Evolutionary conservation across 2,329 filamentous ascomycete genomes (phyloP), one percentile per base, ranked within the genome.

Genomic region (Pseudocercospora macadamiae): DNA sequence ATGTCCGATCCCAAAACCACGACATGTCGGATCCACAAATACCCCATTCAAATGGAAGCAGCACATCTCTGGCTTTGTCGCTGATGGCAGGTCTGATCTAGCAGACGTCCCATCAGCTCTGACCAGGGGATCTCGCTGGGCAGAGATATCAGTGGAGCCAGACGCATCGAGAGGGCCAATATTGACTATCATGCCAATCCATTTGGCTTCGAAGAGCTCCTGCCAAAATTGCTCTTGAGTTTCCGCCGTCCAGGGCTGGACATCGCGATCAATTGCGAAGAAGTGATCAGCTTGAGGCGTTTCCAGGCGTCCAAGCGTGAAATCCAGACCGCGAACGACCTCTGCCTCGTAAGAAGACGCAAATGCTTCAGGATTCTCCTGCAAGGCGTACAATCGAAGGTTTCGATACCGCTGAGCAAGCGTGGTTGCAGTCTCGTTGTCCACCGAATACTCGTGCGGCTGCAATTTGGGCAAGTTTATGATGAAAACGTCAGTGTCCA

Each of bases 301-400:
- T 25, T 45, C 57, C 26, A 73, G 57, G 2, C 71, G 60, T 26
- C 68, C 59, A 45, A 66, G 54, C 8, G 59, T 69, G n/a, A 63
- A 57, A 16, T 60, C 51, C 7, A 66, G 44, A 25, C 52, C 59
- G 34, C 62, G 60, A 25, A 62, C 34, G n/a, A 51, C 54, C 44
- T 72, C 70, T 18, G 54, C 48, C 28, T 70, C 68, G 55, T 70
- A 71, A 3, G 65, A 68, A 8, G 70, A 69, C 7, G 66, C 68
- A 54, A 72, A 74, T 7, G 65, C 68, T 42, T 69, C 66, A n/a
- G 70, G 71, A 32, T 64, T 60, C 28, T 49, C 62, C 51, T 64
- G 56, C 32, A 74, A 55, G 6, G 69, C 65, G 23, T 63, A 37
- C 9, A 73, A 62, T 7, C 71, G 66, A 34, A 73, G 66, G 4